These are phyloP conservation scores for Apiospora phragmitis DNA, from an alignment of 2,329 filamentous ascomycete species.

Conservation along the genomic window DNA sequence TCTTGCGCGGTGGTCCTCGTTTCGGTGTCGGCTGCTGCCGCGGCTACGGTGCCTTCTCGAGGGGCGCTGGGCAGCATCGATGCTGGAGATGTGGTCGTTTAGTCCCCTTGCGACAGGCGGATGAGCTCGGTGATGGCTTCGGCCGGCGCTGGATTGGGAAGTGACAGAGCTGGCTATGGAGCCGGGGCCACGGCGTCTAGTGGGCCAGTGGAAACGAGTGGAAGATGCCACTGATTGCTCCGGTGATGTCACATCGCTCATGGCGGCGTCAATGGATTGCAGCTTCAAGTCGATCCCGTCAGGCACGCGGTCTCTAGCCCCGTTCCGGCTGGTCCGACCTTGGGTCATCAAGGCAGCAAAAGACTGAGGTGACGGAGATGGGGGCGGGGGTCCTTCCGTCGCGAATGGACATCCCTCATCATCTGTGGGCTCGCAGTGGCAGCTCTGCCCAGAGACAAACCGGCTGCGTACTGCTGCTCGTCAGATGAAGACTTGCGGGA, in stretches of 20 bases:
- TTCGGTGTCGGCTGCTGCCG: slow-evolving; percentile 52
- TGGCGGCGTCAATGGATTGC: slow-evolving; percentile 53
- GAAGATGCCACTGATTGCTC: slow-evolving; percentile 57
- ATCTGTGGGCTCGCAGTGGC: slow-evolving; percentile 69
- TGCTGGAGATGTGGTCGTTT: slow-evolving; percentile 83
- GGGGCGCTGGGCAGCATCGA: slow-evolving; percentile 74
- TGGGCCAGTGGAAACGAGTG: slow-evolving; percentile 55
- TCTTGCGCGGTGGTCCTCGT: slow-evolving; percentile 38
- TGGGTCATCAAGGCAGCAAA: slow-evolving; percentile 64
- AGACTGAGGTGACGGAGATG: slow-evolving; percentile 67
- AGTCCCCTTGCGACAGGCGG: slow-evolving; percentile 62
- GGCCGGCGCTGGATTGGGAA: slow-evolving; percentile 52
- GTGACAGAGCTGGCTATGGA: slow-evolving; percentile 60
- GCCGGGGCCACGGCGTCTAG: slow-evolving; percentile 52
- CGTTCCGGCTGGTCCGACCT: slow-evolving; percentile 61
- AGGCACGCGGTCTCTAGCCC: slow-evolving; percentile 78
- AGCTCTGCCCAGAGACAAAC: slow-evolving; percentile 59
- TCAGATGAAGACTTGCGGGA: slow-evolving; percentile 39
- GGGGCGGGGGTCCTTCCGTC: slow-evolving; percentile 53
- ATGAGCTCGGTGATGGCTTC: slow-evolving; percentile 50
- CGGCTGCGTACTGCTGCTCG: slow-evolving; percentile 41
- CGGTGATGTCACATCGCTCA: slow-evolving; percentile 55
- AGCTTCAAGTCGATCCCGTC: slow-evolving; percentile 67
- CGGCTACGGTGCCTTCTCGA: slow-evolving; percentile 55
- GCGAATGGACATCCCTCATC: slow-evolving; percentile 48